phyloP scores from a whole-genome alignment of 1,284 basidiomycete species.

The Ceratobasidium sp. region DNA sequence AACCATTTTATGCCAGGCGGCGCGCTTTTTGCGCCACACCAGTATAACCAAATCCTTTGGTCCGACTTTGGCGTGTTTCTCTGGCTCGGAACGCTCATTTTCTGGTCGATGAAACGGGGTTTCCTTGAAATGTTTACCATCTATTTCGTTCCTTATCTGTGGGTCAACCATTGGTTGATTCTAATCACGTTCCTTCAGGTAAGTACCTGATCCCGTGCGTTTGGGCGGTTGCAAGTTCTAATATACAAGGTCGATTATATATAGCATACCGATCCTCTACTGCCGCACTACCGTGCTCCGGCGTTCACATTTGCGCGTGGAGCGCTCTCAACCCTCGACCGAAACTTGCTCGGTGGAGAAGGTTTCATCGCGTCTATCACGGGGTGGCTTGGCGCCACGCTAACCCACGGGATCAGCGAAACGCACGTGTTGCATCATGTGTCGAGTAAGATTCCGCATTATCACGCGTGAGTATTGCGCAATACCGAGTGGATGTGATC shows the following conservation, averaged over 20 bases:
- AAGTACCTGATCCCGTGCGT: neutral
- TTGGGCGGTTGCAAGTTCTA: neutral
- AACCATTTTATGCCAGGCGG: conserved; percentile 90
- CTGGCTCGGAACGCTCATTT: conserved; percentile 73
- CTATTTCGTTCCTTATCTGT: conserved; percentile 93
- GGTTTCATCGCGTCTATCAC: conserved; percentile 68
- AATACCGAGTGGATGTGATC: neutral
- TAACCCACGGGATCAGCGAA: conserved; percentile 90
- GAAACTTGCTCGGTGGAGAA: conserved; percentile 82
- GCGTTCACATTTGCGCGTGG: conserved; percentile 97
- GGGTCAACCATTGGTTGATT: conserved; percentile 90
- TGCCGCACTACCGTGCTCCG: conserved; percentile 93
- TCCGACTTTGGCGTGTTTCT: conserved; percentile 88
- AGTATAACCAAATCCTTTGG: conserved; percentile 81
- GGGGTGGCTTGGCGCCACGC: conserved; percentile 83
- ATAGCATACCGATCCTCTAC: conserved; percentile 88
- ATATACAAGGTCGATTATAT: too few species aligned
- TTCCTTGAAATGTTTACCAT: conserved; percentile 82
- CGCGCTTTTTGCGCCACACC: conserved; percentile 88
- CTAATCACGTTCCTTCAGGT: conserved; percentile 92
- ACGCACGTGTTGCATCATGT: conserved; percentile 94
- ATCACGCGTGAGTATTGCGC: conserved; percentile 70
- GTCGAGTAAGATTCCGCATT: conserved; percentile 94
- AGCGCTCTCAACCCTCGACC: conserved; percentile 94
- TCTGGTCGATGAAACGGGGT: conserved; percentile 73